Conservation (phyloP, 1,139 yeast genomes). For the Sugiyamaella sp. region DNA sequence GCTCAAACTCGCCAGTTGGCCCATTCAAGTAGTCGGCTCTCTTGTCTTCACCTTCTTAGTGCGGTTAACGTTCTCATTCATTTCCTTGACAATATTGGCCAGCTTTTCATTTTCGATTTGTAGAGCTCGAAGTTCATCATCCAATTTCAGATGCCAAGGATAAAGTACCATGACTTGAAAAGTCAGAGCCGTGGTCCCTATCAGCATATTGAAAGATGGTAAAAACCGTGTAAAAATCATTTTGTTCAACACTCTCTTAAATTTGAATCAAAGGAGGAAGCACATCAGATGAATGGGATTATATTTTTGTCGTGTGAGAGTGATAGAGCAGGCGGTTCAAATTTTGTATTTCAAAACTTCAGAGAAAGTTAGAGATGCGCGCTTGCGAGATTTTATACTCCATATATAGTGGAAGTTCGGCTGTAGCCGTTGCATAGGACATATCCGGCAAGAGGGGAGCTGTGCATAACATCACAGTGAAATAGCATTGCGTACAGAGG, state of each 20-base stretch:
- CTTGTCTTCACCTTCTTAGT: not conserved
- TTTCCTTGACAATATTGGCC: constrained; percentile 22
- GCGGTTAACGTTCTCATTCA: constrained; percentile 12
- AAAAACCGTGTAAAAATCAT: constrained; percentile 25
- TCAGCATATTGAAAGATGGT: constrained; percentile 27
- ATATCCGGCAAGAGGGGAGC: constrained; percentile 3
- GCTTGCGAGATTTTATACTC: not conserved
- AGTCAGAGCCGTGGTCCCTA: constrained; percentile 26
- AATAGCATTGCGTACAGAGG: too few relatives aligned
- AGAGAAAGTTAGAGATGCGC: too few relatives aligned
- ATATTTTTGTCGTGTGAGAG: not conserved
- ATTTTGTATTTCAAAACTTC: too few relatives aligned
- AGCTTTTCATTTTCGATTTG: constrained; percentile 27
- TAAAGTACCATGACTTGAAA: constrained; percentile 26
- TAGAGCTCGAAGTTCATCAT: constrained; percentile 25
- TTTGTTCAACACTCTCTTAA: too few relatives aligned
- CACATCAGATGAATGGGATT: too few relatives aligned
- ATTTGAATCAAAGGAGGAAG: too few relatives aligned
- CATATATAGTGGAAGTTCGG: constrained; percentile 6
- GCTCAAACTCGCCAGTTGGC: too few relatives aligned
- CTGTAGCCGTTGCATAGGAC: not conserved
- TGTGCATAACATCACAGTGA: too few relatives aligned
- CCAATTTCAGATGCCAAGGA: constrained; percentile 28
- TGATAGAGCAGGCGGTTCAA: too few relatives aligned
- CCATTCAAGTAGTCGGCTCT: too few relatives aligned